phyloP scores from a whole-genome alignment of 768 basidiomycete species.

The Pluteus cervinus region DNA sequence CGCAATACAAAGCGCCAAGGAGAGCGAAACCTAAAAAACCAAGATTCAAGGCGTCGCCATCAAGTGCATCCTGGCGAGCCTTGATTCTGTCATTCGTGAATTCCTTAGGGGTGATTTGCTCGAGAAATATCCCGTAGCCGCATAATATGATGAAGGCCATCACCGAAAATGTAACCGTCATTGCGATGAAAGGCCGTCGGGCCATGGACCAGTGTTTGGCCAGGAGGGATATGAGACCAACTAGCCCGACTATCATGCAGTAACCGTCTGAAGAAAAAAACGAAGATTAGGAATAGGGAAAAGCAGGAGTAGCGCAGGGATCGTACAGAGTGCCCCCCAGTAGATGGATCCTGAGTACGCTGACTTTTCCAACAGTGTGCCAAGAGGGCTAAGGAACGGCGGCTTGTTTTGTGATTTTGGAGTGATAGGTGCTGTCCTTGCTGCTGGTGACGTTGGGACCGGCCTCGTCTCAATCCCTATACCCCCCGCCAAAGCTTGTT shows the following conservation, averaged over 20 bases:
- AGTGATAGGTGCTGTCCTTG: no score
- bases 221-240: constrained; percentile 24
- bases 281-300: constrained; percentile 1
- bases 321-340: constrained; percentile 12
- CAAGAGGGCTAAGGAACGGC: no score
- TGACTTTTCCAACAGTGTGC: no score
- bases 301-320: background rate
- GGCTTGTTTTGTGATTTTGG: no score
- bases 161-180: constrained; percentile 19
- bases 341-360: no score
- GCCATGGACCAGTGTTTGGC: constrained; percentile 13
- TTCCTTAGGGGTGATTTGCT: no score
- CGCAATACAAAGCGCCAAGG: constrained; percentile 20
- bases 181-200: constrained; percentile 13
- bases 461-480: no score
- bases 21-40: constrained; percentile 15
- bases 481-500: constrained; percentile 17
- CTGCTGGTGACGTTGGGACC: no score
- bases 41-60: constrained; percentile 9
- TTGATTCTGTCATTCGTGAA: no score
- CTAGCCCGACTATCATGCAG: constrained; percentile 26
- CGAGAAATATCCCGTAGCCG: no score
- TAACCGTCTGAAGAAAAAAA: constrained; percentile 17
- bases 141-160: no score
- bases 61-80: no score